phyloP scores from a whole-genome alignment of 2,329 filamentous ascomycete species.

The Calonectria pseudoturangicola region DNA sequence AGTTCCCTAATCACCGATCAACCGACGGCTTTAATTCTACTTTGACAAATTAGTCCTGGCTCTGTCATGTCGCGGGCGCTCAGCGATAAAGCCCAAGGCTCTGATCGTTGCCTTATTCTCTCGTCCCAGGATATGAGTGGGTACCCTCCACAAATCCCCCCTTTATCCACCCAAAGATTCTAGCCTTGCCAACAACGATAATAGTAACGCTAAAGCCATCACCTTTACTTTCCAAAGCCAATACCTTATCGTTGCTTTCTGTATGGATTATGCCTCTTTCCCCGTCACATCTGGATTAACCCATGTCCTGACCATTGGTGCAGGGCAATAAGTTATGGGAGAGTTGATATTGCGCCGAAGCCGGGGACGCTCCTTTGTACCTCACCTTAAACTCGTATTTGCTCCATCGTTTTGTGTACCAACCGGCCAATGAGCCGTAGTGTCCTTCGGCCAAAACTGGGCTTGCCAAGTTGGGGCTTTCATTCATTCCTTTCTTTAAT shows the following conservation, averaged over 20 bases:
- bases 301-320: slow-evolving; percentile 20
- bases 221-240: slow-evolving; percentile 25
- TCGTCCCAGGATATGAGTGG: slow-evolving; percentile 25
- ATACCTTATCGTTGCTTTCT: slow-evolving; percentile 47
- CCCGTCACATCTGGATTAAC: slow-evolving; percentile 26
- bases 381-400: slow-evolving; percentile 37
- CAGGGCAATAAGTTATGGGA: not conserved
- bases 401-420: slow-evolving; percentile 28
- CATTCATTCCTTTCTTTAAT: not conserved
- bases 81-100: slow-evolving; percentile 46
- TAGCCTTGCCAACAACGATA: slow-evolving; percentile 38
- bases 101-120: slow-evolving; percentile 17
- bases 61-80: slow-evolving; percentile 28
- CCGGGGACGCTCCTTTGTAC: slow-evolving; percentile 1
- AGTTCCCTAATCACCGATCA: slow-evolving; percentile 15
- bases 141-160: slow-evolving; percentile 50
- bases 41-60: slow-evolving; percentile 24
- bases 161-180: slow-evolving; percentile 43
- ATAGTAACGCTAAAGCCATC: slow-evolving; percentile 30
- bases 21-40: slow-evolving; percentile 1
- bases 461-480: not conserved
- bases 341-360: not conserved
- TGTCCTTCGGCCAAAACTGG: slow-evolving; percentile 22
- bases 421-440: slow-evolving; percentile 16
- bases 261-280: slow-evolving; percentile 36